Conservation (phyloP, 345 rosid genomes). For the Psidium guajava region DNA sequence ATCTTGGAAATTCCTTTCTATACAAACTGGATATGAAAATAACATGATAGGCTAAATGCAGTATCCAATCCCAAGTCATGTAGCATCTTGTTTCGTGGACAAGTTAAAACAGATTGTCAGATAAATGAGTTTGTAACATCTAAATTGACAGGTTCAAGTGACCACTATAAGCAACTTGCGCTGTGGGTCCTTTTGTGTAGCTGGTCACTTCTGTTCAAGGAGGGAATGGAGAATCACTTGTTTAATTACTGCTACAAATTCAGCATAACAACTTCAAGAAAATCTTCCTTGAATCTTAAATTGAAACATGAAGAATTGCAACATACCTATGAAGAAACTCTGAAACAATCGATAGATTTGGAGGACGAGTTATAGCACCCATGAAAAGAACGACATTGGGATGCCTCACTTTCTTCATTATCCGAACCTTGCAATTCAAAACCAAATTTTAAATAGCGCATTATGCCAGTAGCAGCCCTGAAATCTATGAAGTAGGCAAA, state of each 20-base stretch:
- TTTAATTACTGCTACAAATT: not conserved
- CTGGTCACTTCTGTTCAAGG: not conserved
- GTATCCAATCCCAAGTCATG: not conserved
- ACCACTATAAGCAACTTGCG: not conserved
- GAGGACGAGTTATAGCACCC: constrained; percentile 95
- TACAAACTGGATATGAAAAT: not conserved
- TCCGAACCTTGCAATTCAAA: constrained; percentile 36
- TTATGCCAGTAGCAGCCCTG: not conserved
- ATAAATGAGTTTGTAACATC: not conserved
- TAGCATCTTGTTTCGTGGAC: not conserved
- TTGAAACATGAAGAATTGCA: not conserved
- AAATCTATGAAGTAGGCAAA: not conserved
- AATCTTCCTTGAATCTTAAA: not conserved
- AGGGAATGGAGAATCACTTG: not conserved
- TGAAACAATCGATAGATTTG: constrained; percentile 85
- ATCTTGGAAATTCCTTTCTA: not conserved
- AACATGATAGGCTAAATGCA: not conserved
- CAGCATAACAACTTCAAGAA: not conserved
- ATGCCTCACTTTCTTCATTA: constrained; percentile 82
- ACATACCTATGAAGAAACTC: constrained; percentile 86
- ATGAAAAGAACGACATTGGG: constrained; percentile 98
- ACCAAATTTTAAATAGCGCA: not conserved
- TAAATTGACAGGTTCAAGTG: not conserved
- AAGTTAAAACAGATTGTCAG: not conserved
- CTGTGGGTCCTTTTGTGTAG: not conserved